phyloP scores from a whole-genome alignment of 257 asterid species.

The Fraxinus americana region DNA sequence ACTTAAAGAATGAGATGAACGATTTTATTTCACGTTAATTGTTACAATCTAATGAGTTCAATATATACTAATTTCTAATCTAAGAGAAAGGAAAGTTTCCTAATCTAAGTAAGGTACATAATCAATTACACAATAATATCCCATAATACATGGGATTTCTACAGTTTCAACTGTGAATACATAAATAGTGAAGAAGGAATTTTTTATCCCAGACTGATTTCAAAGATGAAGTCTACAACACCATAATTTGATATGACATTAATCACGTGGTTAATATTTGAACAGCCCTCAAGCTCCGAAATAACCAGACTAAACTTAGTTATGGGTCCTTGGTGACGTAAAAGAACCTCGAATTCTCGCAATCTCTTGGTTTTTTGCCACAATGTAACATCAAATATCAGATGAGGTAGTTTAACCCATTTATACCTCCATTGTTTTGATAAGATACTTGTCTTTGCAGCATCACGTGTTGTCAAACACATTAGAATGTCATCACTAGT shows the following conservation, averaged over 20 bases:
- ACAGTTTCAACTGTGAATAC: neutral
- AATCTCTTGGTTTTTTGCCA: neutral
- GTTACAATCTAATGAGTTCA: too few relatives aligned
- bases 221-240: neutral
- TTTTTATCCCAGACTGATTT: neutral
- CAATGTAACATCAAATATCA: constrained; percentile 13
- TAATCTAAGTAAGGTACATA: neutral
- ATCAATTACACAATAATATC: too few relatives aligned
- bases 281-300: neutral
- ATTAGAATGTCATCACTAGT: neutral
- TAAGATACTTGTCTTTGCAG: constrained; percentile 16
- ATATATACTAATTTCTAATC: too few relatives aligned
- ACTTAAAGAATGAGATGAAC: too few relatives aligned
- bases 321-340: constrained; percentile 22
- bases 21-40: too few relatives aligned
- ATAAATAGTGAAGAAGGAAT: neutral
- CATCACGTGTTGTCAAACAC: constrained; percentile 17
- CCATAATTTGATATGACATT: neutral
- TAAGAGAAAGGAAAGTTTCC: too few relatives aligned
- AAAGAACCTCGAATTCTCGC: neutral
- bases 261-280: constrained; percentile 2
- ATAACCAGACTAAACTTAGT: neutral
- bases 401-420: neutral
- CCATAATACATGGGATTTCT: too few relatives aligned
- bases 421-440: constrained; percentile 19